Base-by-base conservation (phyloP, 805 yeast species). In the Ogataea methanolica region DNA sequence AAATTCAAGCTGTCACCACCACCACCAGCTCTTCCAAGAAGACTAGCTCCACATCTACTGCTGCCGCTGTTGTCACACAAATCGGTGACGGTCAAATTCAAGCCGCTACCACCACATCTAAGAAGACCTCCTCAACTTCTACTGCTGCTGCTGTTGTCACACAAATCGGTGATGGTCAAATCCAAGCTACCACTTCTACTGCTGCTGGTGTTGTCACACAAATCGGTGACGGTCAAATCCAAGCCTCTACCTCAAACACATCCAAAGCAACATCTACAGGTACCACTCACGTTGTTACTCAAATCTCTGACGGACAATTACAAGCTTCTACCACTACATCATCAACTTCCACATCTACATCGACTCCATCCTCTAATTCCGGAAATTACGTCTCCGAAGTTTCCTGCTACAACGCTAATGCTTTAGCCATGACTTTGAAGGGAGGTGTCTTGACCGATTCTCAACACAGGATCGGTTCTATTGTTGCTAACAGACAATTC, bases 401-500 rank as follows among this genome's bases (percentile, higher is more conserved):
- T 40, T 54, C 76, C 19, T 72, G 79, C 62, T 47, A 52, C 42
- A 46, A 67, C 39, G 57, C 48, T 9, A 63, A 64, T 58, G 62
- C 78, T 46, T 71, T 79, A 55, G 59, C 77, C 16, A 66, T 78
- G 67, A 61, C 68, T 38, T 70, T 79, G 61, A 57, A 63, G 33
- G 64, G 56, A 41, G 67, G 75, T 52, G 57, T 73, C 45, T 70
- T 78, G 56, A 72, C 59, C 17, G 83, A 78, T 57, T 55, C 73
- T 21, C 54, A 64, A 50, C 76, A 76, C 44, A 75, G 83, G 73
- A 67, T 78, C 48, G 83, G 83, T 57, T 74, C 82, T 41, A 77
- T 78, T 64, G 83, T 78, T 54, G 76, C 82, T 49, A 76, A 76
- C 78, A 71, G 79, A 69, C 84, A 79, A 67, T 78, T 79, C 78